phyloP scores from a whole-genome alignment of 129 eudicot genomes.

The Oenanthe sinensis region DNA sequence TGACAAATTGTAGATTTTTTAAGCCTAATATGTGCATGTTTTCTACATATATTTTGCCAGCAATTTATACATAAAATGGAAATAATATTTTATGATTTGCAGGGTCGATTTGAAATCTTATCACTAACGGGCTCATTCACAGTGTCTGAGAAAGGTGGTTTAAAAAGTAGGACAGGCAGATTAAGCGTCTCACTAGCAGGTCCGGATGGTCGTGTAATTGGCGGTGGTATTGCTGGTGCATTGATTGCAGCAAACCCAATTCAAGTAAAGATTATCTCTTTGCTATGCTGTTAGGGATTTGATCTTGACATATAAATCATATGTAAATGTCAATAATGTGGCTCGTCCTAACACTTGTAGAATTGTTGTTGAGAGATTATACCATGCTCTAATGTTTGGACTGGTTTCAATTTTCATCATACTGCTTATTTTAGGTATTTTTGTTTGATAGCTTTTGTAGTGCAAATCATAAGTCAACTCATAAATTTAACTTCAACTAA shows the following conservation, averaged over 20 bases:
- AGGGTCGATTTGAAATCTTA: slow-evolving; percentile 68
- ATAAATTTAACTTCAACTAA: background rate
- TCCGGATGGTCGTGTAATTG: slow-evolving; percentile 61
- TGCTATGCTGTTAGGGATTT: background rate
- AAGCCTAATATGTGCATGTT: background rate
- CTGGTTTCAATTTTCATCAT: background rate
- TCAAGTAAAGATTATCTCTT: slow-evolving; percentile 31
- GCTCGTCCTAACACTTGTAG: background rate
- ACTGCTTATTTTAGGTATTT: background rate
- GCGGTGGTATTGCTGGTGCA: slow-evolving; percentile 53
- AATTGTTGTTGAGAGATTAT: background rate
- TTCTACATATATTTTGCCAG: background rate
- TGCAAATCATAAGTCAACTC: background rate
- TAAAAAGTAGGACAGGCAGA: slow-evolving; percentile 44
- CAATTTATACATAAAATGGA: background rate
- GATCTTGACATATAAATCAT: background rate
- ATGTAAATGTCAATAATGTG: background rate
- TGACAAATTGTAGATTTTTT: background rate
- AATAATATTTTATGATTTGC: slow-evolving; percentile 4
- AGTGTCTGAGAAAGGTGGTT: slow-evolving; percentile 34
- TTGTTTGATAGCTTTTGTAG: background rate
- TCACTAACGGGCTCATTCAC: slow-evolving; percentile 48
- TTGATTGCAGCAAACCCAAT: slow-evolving; percentile 58
- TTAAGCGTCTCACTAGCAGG: slow-evolving; percentile 54
- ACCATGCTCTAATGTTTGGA: background rate